Evolutionary conservation across 768 basidiomycete species (phyloP), one percentile per base, ranked within the genome.

Genomic region (Cystobasidium onofrii): DNA sequence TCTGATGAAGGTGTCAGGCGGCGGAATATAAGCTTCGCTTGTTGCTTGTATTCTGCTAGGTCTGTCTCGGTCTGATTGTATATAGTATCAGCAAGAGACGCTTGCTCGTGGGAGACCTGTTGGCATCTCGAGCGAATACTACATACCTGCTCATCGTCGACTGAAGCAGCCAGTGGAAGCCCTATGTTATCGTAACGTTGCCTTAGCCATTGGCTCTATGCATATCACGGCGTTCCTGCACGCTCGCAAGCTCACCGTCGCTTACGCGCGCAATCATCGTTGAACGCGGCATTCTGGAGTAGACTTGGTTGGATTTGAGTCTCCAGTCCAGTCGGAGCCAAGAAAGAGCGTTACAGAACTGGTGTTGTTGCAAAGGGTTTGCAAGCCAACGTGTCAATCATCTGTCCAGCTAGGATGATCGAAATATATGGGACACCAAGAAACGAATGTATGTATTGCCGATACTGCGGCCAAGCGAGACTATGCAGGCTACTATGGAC

Each of bases 1-100:
- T 99, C 96, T 25, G 91, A 88, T 81, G 97, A 93, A 55, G 92
- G 87, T 31, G 90, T 91, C 79, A 99, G 88, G 44, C 96, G 88
- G 74, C 94, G 86, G 81, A 97, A 97, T 78, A 99, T 89, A 78
- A 99, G 86, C 81, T 99, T 99, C 36, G 94, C 88, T 81, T 99
- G 95, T 78, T 97, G 95, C 81, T 99, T 99, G 84, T 97, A 92
- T 82, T 98, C 96, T 80, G 93, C 91, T 46, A 99, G 84, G 71
- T 89, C 85, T 80, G 90, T 89, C 82, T 98, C 94, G 76, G 92
- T 96, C 95, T 98, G 76, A n/a, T n/a, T n/a, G n/a, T n/a, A n/a
- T n/a, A n/a, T n/a, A n/a, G n/a, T n/a, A n/a, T n/a, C n/a, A n/a
- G n/a, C n/a, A n/a, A n/a, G n/a, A n/a, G n/a, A n/a, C n/a, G n/a